Base-by-base conservation (phyloP, 768 basidiomycete genomes). In the Tricholoma furcatifolium region DNA sequence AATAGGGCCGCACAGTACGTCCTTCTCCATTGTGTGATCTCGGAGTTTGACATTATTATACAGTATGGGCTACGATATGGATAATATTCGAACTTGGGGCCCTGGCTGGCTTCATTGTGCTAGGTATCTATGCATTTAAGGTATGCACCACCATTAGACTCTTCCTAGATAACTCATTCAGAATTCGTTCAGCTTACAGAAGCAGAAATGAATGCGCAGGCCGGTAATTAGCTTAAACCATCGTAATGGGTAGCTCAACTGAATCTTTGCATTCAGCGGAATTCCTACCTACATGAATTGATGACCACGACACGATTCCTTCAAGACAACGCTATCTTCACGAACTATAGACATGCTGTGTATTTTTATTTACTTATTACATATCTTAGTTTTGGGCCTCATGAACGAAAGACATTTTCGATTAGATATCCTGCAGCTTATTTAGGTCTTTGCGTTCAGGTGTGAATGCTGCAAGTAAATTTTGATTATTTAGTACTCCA, bases 41-140 rank as follows among this genome's bases (percentile, higher is more conserved):
- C 38, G n/a, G n/a, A n/a, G 4, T 38, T 47, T 18, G 36, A 23
- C 32, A 92, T 7, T 17, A 1, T 38, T 36, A 36, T 17, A 21
- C 18, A 54, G 91, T 86, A 41, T 96, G 93, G 93, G 92, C 90
- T 6, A 72, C 83, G 7, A 70, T 91, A 44, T 96, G 93, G 93
- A 83, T 94, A 48, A 50, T 87, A 4, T 94, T 93, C 68, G 84
- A 91, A 61, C 60, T 88, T 24, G 81, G 78, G 1, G 83, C 85
- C 9, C 78, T 95, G 43, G 83, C 84, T 44, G 87, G 84, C 10
- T 94, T 94, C 63, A 75, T 87, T 4, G 76, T 96, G 50, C 71
- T 93, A 8, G 94, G 94, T 14, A 84, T 96, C 35, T 80, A 75
- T 52, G 83, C 84, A 4, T 98, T 96, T 82, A 91, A 91, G 75